Percentiles rank a stretch among this genome's conserved stretches.
phyloP scores from a whole-genome alignment of 176 grass and related monocot species.

The Aegilops tauschii region DNA sequence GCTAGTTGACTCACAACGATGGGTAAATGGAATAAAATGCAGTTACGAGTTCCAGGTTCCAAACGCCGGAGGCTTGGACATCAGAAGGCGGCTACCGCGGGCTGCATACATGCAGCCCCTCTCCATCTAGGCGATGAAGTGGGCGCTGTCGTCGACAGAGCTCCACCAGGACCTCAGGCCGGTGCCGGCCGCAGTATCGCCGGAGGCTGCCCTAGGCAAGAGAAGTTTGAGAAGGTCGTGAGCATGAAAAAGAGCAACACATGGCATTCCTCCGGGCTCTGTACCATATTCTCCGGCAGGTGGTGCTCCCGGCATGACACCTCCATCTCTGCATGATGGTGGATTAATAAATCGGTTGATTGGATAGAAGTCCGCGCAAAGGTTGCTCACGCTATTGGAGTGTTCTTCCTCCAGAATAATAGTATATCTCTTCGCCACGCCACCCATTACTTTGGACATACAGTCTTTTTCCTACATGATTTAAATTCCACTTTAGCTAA shows the following conservation, averaged over 20 bases:
- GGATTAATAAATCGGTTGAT: too few species aligned
- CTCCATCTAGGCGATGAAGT: constrained; percentile 75
- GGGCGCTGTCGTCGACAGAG: constrained; percentile 51
- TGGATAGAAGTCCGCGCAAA: too few species aligned
- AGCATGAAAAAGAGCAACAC: constrained; percentile 47
- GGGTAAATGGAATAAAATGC: too few species aligned
- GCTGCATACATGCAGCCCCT: constrained; percentile 86
- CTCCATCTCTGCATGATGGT: background rate
- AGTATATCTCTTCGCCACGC: too few species aligned
- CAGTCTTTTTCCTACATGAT: too few species aligned
- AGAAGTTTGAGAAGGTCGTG: constrained; percentile 51
- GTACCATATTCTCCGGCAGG: constrained; percentile 30
- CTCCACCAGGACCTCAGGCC: background rate
- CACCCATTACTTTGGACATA: too few species aligned
- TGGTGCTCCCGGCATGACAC: constrained; percentile 11
- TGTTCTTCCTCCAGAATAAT: too few species aligned
- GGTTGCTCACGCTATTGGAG: too few species aligned
- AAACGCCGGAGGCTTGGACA: constrained; percentile 85
- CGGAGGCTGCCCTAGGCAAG: background rate
- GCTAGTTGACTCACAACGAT: too few species aligned
- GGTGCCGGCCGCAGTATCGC: background rate
- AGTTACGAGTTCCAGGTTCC: constrained; percentile 42
- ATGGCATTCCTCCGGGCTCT: constrained; percentile 49
- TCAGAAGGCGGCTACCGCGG: constrained; percentile 56
- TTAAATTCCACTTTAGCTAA: too few species aligned